Base-by-base conservation (phyloP, 768 basidiomycete species). In the Clitopilus passeckerianus region DNA sequence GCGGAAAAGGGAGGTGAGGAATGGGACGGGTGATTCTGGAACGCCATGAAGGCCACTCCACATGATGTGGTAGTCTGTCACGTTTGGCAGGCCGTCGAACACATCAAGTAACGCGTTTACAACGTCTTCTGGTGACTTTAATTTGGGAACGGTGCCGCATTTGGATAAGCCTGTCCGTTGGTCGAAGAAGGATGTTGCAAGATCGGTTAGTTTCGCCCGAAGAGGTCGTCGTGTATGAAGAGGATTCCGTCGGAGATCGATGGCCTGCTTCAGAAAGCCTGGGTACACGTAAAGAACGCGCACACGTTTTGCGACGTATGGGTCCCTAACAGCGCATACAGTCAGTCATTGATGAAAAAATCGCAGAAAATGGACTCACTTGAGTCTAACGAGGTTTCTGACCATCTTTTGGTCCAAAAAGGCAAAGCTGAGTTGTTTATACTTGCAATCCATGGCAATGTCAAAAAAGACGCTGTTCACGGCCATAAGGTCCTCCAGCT, bases 61-160 rank as follows among this genome's bases (percentile, higher is more conserved):
- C 37, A 77, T 76, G 59, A 83, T 77, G 59, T 81, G 77, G 65
- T 80, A 80, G 63, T 80, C 77, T 14, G 74, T 76, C 10, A 83
- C 69, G 57, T 79, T 76, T 18, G 77, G 77, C 7, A 83, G 71
- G 1, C 73, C 71, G 16, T 71, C 70, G 18, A 83, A 72, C 18
- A 80, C 75, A 23, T 80, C 74, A 12, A 76, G 66, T 68, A 82
- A 70, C 14, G 73, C 66, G 46, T 71, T 69, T 6, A 77, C 72
- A 20, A 80, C 64, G 53, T 80, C 77, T 35, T 75, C 72, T 2
- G 73, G 67, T 9, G 71, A 71, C 54, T 66, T 70, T 43, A 68
- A 63, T 56, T 73, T 71, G 55, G 65, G 57, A 37, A 66, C 66
- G 52, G 67, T 67, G 12, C 64, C 58, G 56, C 67, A 65, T 50